Conservation (phyloP, 2,329 filamentous ascomycete species). For the Byssoonygena ceratinophila region DNA sequence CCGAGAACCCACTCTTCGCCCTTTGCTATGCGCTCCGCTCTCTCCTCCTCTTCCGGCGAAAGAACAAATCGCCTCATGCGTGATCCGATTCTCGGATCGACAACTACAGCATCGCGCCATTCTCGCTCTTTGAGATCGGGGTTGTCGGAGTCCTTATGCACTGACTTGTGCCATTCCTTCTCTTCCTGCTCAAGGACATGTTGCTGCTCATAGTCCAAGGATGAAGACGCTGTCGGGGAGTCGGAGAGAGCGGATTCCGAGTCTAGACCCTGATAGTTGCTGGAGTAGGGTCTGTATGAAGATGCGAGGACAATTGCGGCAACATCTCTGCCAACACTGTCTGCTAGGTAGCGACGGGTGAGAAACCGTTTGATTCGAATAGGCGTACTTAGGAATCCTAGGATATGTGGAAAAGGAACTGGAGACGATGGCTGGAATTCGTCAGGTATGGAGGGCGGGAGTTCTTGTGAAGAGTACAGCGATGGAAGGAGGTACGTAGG, state of each 20-base stretch:
- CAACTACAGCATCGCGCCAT: slow-evolving; percentile 62
- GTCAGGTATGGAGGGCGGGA: slow-evolving; percentile 56
- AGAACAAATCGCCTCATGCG: slow-evolving; percentile 76
- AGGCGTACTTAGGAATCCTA: slow-evolving; percentile 85
- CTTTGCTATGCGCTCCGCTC: slow-evolving; percentile 51
- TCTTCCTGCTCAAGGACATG: slow-evolving; percentile 60
- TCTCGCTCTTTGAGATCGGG: slow-evolving; percentile 54
- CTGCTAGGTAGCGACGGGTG: slow-evolving; percentile 69
- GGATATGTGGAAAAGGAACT: slow-evolving; percentile 74
- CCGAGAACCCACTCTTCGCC: slow-evolving; percentile 60
- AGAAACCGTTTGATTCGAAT: slow-evolving; percentile 79
- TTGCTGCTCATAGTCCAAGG: slow-evolving; percentile 51
- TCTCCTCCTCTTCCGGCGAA: slow-evolving; percentile 56
- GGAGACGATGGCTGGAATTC: slow-evolving; percentile 63
- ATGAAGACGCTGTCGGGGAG: slow-evolving; percentile 17
- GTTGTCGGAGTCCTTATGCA: slow-evolving; percentile 46
- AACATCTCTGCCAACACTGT: slow-evolving; percentile 76
- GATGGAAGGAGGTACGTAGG: slow-evolving; percentile 62
- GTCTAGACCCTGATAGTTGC: slow-evolving; percentile 20
- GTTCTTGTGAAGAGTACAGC: slow-evolving; percentile 57
- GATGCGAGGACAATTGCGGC: slow-evolving; percentile 65
- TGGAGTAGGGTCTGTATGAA: slow-evolving; percentile 33
- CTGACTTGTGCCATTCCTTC: slow-evolving; percentile 72
- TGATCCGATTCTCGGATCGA: slow-evolving; percentile 64
- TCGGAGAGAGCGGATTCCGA: slow-evolving; percentile 20